Base-by-base conservation (phyloP, 1,284 basidiomycete species). In the Cryptococcus hybrid region DNA sequence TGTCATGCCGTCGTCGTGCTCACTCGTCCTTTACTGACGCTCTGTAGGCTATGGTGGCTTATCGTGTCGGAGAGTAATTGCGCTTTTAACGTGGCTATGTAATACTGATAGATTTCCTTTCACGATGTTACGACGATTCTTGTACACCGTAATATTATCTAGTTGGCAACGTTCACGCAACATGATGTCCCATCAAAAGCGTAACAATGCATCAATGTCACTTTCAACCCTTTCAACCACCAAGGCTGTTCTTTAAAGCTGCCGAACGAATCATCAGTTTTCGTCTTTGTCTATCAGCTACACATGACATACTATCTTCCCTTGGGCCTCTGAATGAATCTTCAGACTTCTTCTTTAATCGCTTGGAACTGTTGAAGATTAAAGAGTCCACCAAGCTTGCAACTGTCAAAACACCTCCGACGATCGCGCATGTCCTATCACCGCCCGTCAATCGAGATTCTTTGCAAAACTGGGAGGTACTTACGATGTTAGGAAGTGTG, bases 321-420 rank as follows among this genome's bases (percentile, higher is more conserved):
- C 70, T 57, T 34, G 71, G 64, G 4, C 65, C 71, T 5, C 64
- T 70, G 51, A 74, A 76, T 49, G 73, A 68, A 37, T 67, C 67
- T 13, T 35, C 30, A 36, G 54, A 58, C 53, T 60, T 58, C 9
- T 71, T 75, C n/a, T 66, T 60, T 51, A 79, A 60, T 42, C 65
- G 56, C 61, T 76, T 76, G 44, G 71, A 66, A 55, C 77, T 73
- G 54, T 70, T 78, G 69, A 96, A 97, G 61, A 96, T 84, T 55
- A 89, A 81, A 58, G 89, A 86, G 77, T 99, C 95, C 51, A 98
- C 67, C n/a, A 99, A 81, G 1, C 90, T 88, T 11, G 94, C 93
- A 34, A 99, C 87, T 1, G 96, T 99, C 51, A 99, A 80, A 7
- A 99, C 92, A 67, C 96, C 95, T 61, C 95, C 95, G 43, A 99